Evolutionary conservation across 2,329 filamentous ascomycete genomes (phyloP).

Genomic region (Huntiella moniliformis): DNA sequence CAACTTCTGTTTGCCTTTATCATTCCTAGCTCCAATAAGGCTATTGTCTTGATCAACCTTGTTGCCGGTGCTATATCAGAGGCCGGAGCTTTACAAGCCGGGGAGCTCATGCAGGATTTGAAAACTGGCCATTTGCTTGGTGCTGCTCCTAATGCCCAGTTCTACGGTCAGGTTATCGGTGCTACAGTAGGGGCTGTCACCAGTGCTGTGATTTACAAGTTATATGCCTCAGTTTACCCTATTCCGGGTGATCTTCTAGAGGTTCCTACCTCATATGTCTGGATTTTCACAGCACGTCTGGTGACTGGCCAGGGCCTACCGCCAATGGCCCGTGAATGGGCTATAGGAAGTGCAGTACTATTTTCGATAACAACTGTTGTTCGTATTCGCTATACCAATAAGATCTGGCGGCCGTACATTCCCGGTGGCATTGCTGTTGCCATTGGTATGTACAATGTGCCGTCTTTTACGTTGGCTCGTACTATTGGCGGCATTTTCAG

Average conservation of each 20-base stretch:
- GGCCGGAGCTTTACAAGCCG: conserved; percentile 66
- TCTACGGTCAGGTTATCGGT: conserved; percentile 90
- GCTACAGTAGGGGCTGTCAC: conserved; percentile 70
- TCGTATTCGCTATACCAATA: conserved; percentile 39
- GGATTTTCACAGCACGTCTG: conserved; percentile 88
- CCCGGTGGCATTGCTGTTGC: conserved; percentile 93
- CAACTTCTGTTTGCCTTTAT: conserved; percentile 89
- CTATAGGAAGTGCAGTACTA: conserved; percentile 51
- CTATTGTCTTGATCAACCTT: conserved; percentile 85
- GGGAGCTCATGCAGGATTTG: conserved; percentile 90
- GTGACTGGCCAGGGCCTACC: conserved; percentile 84
- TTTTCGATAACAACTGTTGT: conserved; percentile 55
- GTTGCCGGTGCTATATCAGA: conserved; percentile 62
- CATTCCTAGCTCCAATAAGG: conserved; percentile 60
- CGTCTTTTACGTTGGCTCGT: conserved; percentile 81
- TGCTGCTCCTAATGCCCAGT: conserved; percentile 83
- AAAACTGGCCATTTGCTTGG: conserved; percentile 91
- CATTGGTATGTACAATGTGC: conserved; percentile 95
- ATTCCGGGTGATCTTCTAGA: conserved; percentile 83
- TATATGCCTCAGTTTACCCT: conserved; percentile 74
- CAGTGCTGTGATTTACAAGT: conserved; percentile 67
- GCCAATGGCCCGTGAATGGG: conserved; percentile 63
- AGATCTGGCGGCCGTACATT: conserved; percentile 53
- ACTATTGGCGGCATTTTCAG: conserved; percentile 57
- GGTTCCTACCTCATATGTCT: conserved; percentile 86